A percentile compares a stretch with the other conserved stretches of the same genome.
These are phyloP conservation scores for Marsdenia floribunda DNA, from an alignment of 257 asterid species.

Conservation along the genomic window DNA sequence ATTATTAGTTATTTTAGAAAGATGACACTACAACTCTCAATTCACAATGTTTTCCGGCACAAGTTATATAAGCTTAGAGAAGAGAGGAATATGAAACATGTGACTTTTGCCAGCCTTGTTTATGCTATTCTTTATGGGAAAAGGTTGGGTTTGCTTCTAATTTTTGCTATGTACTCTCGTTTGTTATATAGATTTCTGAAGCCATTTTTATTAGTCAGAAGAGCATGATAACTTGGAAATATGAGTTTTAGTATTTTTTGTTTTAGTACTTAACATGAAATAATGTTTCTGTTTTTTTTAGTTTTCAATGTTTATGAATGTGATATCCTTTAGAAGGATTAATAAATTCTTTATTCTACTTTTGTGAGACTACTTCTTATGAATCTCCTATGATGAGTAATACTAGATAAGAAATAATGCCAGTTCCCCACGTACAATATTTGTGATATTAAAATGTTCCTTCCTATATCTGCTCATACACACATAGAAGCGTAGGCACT, in stretches of 20 bases:
- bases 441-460: no score
- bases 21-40: no score
- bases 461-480: no score
- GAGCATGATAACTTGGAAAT: background rate
- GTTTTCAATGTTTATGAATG: background rate
- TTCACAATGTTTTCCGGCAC: slow-evolving; percentile 83
- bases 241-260: background rate
- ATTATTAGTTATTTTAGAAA: no score
- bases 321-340: background rate
- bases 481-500: background rate
- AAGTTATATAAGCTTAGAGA: slow-evolving; percentile 87
- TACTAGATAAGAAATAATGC: background rate
- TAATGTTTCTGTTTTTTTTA: background rate
- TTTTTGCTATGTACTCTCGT: background rate
- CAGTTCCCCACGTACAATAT: no score
- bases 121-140: slow-evolving; percentile 86
- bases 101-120: slow-evolving; percentile 92
- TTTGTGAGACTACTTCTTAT: background rate
- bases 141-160: slow-evolving; percentile 40
- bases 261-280: background rate
- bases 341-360: background rate
- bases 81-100: slow-evolving; percentile 98
- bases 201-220: background rate
- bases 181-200: no score
- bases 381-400: no score